These are phyloP conservation scores for Sinapis alba DNA, from an alignment of 441 rosid genomes.

Conservation along the genomic window DNA sequence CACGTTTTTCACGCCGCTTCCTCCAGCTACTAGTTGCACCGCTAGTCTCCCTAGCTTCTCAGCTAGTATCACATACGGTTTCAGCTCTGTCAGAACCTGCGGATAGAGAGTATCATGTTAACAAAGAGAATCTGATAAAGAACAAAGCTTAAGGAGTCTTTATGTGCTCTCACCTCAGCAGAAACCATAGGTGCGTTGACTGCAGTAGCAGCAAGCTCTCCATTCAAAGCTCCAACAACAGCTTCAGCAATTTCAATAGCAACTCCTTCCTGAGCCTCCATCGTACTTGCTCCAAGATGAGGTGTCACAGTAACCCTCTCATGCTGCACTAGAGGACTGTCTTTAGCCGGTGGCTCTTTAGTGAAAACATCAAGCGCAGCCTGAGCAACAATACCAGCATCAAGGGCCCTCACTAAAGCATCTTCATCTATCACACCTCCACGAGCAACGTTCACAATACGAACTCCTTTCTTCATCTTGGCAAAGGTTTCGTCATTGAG, in stretches of 20 bases:
- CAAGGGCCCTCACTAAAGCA: slow-evolving; percentile 86
- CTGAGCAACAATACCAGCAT: slow-evolving; percentile 89
- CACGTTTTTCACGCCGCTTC: slow-evolving; percentile 78
- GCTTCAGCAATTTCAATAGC: slow-evolving; percentile 98
- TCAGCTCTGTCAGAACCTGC: slow-evolving; percentile 83
- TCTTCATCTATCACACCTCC: slow-evolving; percentile 98
- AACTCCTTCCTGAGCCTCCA: slow-evolving; percentile 99
- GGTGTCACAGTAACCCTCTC: slow-evolving; percentile 87
- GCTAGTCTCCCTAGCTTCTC: slow-evolving; percentile 93
- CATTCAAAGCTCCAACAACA: slow-evolving; percentile 90
- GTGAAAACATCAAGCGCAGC: slow-evolving; percentile 98
- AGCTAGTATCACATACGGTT: slow-evolving; percentile 76
- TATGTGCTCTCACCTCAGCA: slow-evolving; percentile 59
- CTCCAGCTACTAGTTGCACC: slow-evolving; percentile 89
- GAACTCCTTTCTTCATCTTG: slow-evolving; percentile 95
- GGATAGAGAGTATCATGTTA: neutral
- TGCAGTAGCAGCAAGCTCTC: slow-evolving; percentile 96
- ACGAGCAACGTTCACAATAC: slow-evolving; percentile 91
- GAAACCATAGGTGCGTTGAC: slow-evolving; percentile 99
- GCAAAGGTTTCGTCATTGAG: slow-evolving; percentile 83
- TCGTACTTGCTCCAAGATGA: slow-evolving; percentile 98
- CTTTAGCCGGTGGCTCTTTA: slow-evolving; percentile 75
- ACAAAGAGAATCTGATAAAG: too few relatives aligned
- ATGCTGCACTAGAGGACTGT: slow-evolving; percentile 84
- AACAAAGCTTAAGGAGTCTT: too few relatives aligned